Evolutionary conservation across 208 protist genomes (phyloP).

Genomic region (Trypanosoma melophagium): DNA sequence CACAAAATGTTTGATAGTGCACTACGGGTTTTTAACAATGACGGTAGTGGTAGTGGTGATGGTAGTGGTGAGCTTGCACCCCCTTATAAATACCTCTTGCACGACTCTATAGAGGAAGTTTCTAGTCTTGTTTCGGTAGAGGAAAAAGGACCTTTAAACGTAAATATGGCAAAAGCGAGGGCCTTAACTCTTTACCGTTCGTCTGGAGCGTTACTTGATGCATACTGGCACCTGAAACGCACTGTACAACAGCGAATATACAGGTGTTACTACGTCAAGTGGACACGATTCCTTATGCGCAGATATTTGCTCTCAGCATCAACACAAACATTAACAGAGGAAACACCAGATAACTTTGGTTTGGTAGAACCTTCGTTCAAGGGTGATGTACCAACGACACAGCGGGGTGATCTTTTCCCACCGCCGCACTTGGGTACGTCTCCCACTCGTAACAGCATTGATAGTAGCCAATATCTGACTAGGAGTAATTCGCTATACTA

Average conservation of each 20-base stretch:
- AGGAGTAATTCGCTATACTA: background rate
- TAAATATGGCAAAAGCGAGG: slow-evolving; percentile 1
- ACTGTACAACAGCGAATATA: slow-evolving; percentile 35
- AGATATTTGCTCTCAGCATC: background rate
- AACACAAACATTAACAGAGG: slow-evolving; percentile 20
- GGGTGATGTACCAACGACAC: background rate
- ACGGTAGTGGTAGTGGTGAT: too few species aligned
- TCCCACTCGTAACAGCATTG: too few species aligned
- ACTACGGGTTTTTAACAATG: too few species aligned
- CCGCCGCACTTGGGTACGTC: too few species aligned
- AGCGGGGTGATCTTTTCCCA: too few species aligned
- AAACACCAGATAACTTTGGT: background rate
- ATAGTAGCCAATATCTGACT: too few species aligned
- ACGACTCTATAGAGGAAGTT: background rate
- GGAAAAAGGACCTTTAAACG: slow-evolving; percentile 27
- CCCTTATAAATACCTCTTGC: background rate
- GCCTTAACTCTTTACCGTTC: slow-evolving; percentile 12
- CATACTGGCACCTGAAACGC: slow-evolving; percentile 46
- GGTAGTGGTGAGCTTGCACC: too few species aligned
- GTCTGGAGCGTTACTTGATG: slow-evolving; percentile 32
- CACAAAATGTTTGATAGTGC: too few species aligned
- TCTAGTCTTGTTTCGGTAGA: slow-evolving; percentile 5
- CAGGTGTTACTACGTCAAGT: slow-evolving; percentile 54
- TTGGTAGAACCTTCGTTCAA: too few species aligned
- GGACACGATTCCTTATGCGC: slow-evolving; percentile 14